Evolutionary conservation across 1,139 yeast genomes (phyloP).

Genomic region (Komagataea norvegica): DNA sequence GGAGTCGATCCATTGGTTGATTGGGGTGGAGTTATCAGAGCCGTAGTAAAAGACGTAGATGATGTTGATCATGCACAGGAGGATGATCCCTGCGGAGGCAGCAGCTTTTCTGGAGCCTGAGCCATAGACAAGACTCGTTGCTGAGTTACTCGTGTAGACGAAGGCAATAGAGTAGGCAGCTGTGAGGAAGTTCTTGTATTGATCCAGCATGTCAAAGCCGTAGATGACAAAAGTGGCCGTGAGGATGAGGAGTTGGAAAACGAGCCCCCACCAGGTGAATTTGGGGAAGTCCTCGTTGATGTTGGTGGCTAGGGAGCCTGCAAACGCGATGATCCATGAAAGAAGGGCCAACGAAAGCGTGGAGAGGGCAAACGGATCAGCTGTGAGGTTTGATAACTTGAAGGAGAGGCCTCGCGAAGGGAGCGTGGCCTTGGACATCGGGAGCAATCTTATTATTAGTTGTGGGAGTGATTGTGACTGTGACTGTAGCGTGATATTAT

Average conservation of each 20-base stretch:
- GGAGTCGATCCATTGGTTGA: conserved; percentile 81
- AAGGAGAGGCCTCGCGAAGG: conserved; percentile 6
- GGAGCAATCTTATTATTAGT: not conserved
- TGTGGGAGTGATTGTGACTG: not conserved
- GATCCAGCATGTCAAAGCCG: conserved; percentile 62
- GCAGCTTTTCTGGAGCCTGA: conserved; percentile 67
- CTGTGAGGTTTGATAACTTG: conserved; percentile 45
- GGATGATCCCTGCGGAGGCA: conserved; percentile 88
- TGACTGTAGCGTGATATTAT: not conserved
- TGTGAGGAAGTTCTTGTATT: conserved; percentile 48
- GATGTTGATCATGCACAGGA: conserved; percentile 72
- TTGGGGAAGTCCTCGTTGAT: conserved; percentile 54
- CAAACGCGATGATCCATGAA: conserved; percentile 82
- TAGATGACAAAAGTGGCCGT: conserved; percentile 54
- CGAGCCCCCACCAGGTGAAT: conserved; percentile 98
- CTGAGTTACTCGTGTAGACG: conserved; percentile 76
- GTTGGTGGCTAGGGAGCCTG: conserved; percentile 71
- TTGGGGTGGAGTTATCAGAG: conserved; percentile 71
- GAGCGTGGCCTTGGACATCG: conserved; percentile 3
- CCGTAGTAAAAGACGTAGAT: conserved; percentile 87
- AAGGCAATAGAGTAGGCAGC: conserved; percentile 48
- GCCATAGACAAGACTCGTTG: conserved; percentile 72
- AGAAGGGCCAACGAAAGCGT: conserved; percentile 58
- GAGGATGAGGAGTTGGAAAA: conserved; percentile 65
- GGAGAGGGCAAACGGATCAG: conserved; percentile 70